These are phyloP conservation scores for Fusarium pseudonygamai DNA, from an alignment of 2,329 filamentous ascomycete genomes.

Conservation along the genomic window DNA sequence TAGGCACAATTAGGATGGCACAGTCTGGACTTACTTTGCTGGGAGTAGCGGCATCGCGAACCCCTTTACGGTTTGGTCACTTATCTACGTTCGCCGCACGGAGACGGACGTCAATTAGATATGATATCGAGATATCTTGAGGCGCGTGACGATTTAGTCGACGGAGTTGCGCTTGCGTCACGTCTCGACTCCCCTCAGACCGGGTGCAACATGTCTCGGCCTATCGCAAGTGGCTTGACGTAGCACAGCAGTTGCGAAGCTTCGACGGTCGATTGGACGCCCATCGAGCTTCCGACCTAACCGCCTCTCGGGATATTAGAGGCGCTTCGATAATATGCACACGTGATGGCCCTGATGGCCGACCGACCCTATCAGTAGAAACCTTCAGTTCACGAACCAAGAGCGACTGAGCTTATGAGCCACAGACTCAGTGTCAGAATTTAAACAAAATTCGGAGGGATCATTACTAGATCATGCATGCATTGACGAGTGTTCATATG, in stretches of 20 bases:
- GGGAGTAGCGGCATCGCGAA: neutral
- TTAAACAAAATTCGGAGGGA: neutral
- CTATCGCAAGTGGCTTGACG: neutral
- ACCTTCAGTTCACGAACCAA: rapidly evolving
- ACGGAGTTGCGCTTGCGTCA: neutral
- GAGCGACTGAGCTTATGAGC: rapidly evolving
- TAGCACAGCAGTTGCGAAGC: neutral
- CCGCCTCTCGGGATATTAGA: neutral
- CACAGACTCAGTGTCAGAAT: neutral
- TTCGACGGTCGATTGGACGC: no score
- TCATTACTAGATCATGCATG: neutral
- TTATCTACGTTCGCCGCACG: neutral
- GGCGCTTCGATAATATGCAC: no score
- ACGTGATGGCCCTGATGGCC: no score
- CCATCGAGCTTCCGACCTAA: neutral
- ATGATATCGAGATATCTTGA: neutral
- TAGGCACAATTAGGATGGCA: neutral
- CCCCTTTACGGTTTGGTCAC: neutral
- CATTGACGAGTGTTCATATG: neutral
- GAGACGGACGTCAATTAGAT: neutral
- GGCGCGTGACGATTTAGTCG: neutral
- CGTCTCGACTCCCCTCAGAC: neutral
- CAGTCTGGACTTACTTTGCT: neutral
- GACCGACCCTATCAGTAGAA: rapidly evolving
- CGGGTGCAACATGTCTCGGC: neutral